Percentiles rank a stretch among this genome's conserved stretches.
phyloP scores from a whole-genome alignment of 208 protist genomes.

The Acanthamoeba culbertsoni region DNA sequence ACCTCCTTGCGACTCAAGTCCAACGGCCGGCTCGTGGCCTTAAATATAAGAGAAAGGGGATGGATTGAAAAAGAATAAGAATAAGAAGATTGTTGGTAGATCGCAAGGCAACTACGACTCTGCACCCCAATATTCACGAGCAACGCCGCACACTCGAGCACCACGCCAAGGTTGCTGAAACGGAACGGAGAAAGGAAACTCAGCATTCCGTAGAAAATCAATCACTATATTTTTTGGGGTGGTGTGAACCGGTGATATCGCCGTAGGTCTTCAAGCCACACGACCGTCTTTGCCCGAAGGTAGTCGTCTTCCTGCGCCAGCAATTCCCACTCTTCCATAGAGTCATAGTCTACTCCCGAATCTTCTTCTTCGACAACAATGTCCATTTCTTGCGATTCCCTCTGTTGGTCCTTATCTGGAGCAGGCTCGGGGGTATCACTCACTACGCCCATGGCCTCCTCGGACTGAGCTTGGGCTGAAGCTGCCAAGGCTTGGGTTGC shows the following conservation, averaged over 20 bases:
- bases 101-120: too few species aligned
- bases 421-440: too few species aligned
- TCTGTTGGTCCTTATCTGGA: not conserved
- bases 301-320: not conserved
- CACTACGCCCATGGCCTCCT: not conserved
- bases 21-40: too few species aligned
- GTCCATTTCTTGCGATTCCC: not conserved
- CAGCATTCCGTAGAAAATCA: too few species aligned
- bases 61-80: too few species aligned
- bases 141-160: not conserved
- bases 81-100: not conserved
- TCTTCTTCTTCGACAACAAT: not conserved
- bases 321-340: not conserved
- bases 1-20: not conserved
- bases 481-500: too few species aligned
- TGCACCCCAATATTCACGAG: not conserved
- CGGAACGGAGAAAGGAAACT: not conserved
- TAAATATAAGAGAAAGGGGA: too few species aligned
- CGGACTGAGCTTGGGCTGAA: too few species aligned
- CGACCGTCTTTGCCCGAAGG: not conserved
- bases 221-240: too few species aligned
- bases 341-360: not conserved
- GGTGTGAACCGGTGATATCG: not conserved
- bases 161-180: not conserved
- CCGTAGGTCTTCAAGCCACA: not conserved